Conservation (phyloP, 768 basidiomycete species). For the Serendipita indica region DNA sequence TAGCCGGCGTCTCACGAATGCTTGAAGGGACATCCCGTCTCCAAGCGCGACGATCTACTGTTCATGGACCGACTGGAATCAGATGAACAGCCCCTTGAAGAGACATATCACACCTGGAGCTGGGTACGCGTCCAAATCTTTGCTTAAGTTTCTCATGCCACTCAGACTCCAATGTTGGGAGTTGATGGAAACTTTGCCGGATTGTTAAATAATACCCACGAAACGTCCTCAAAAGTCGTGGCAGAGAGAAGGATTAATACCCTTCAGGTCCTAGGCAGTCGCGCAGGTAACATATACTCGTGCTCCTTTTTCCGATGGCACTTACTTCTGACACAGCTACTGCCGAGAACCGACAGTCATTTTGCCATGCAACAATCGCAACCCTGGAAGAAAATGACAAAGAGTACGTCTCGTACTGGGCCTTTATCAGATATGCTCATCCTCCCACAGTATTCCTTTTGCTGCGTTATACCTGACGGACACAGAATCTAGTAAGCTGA, state of each 20-base stretch:
- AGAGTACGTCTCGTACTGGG: slow-evolving; percentile 11
- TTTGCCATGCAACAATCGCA: slow-evolving; percentile 13
- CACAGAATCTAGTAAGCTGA: slow-evolving; percentile 6
- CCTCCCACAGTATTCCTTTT: slow-evolving; percentile 13
- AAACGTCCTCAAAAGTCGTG: slow-evolving; percentile 18
- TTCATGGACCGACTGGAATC: not conserved
- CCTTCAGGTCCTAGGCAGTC: slow-evolving; percentile 16
- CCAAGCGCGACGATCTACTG: slow-evolving; percentile 15
- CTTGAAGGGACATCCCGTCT: slow-evolving; percentile 15
- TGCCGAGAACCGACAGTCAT: slow-evolving; percentile 10
- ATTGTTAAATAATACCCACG: slow-evolving; percentile 15
- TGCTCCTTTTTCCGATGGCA: not conserved
- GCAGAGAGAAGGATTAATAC: slow-evolving; percentile 16
- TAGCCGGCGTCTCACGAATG: slow-evolving; percentile 13
- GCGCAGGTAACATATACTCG: not conserved
- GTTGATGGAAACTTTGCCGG: slow-evolving; percentile 16
- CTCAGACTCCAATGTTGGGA: slow-evolving; percentile 15
- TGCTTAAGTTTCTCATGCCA: not conserved
- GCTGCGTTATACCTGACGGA: slow-evolving; percentile 15
- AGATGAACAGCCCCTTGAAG: slow-evolving; percentile 16
- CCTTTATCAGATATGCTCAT: not conserved
- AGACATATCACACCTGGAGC: slow-evolving; percentile 18
- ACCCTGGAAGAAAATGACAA: slow-evolving; percentile 13
- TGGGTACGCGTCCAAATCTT: slow-evolving; percentile 15
- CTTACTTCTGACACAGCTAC: slow-evolving; percentile 8